Conservation (phyloP, 768 basidiomycete genomes). For the Steccherinum ochraceum region DNA sequence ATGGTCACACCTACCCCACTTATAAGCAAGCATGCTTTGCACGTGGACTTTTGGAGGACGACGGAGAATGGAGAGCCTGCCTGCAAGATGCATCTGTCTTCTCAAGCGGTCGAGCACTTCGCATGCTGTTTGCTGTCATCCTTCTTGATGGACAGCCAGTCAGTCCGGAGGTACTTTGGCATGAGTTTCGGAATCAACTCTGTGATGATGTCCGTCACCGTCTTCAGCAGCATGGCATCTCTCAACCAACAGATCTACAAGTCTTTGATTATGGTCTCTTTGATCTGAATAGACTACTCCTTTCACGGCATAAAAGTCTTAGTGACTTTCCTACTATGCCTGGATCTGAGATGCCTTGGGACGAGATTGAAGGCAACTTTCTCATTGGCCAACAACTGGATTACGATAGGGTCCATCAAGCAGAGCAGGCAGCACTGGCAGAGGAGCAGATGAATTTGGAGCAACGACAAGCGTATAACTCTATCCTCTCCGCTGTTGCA, state of each 20-base stretch:
- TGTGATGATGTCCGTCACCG: constrained; percentile 34
- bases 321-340: constrained; percentile 28
- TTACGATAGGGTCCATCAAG: constrained; percentile 15
- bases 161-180: constrained; percentile 32
- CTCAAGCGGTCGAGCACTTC: constrained; percentile 29
- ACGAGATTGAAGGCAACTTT: constrained; percentile 12
- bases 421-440: not conserved
- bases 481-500: not conserved
- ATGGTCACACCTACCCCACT: constrained; percentile 20
- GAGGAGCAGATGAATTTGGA: constrained; percentile 10
- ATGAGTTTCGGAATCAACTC: constrained; percentile 26
- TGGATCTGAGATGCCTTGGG: constrained; percentile 21
- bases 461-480: constrained; percentile 14
- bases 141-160: constrained; percentile 24
- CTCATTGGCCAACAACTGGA: constrained; percentile 27
- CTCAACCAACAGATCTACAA: constrained; percentile 23
- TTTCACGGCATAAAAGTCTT: constrained; percentile 18
- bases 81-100: constrained; percentile 34
- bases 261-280: constrained; percentile 38
- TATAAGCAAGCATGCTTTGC: constrained; percentile 36
- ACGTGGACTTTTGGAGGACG: constrained; percentile 35
- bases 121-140: constrained; percentile 34
- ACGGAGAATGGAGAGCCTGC: constrained; percentile 35
- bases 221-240: constrained; percentile 11
- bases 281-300: constrained; percentile 27